A percentile compares a stretch with the other conserved stretches of the same genome.
Conservation (phyloP, 2,329 filamentous ascomycete species). For the Stachybotrys chartarum region DNA sequence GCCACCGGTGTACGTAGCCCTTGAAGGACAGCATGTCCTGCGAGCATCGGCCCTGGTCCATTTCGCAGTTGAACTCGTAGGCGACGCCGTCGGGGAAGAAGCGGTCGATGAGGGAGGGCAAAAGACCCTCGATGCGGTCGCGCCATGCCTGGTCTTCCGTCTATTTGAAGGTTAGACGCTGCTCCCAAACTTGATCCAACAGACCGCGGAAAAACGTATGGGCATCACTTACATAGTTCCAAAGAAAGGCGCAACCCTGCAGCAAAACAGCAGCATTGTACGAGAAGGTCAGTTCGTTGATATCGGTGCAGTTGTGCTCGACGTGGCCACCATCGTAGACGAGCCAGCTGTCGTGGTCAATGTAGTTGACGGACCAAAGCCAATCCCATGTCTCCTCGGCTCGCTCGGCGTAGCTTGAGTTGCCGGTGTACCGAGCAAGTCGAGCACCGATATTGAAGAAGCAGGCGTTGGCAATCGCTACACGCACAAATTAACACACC, state of each 20-base stretch:
- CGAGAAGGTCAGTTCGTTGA: slow-evolving; percentile 57
- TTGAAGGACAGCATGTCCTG: slow-evolving; percentile 69
- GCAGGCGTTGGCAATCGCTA: slow-evolving; percentile 53
- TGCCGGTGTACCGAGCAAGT: slow-evolving; percentile 63
- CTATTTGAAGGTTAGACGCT: not conserved
- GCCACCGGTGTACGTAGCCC: slow-evolving; percentile 60
- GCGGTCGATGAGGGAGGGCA: slow-evolving; percentile 38
- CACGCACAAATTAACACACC: not conserved
- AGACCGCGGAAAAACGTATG: no score
- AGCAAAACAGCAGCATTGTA: slow-evolving; percentile 59
- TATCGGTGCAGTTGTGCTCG: slow-evolving; percentile 49
- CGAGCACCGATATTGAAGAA: slow-evolving; percentile 62
- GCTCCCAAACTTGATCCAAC: not conserved
- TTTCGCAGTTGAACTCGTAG: slow-evolving; percentile 61
- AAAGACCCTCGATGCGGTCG: slow-evolving; percentile 44
- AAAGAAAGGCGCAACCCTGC: slow-evolving; percentile 61
- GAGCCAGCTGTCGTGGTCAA: slow-evolving; percentile 52
- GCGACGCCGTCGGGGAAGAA: slow-evolving; percentile 55
- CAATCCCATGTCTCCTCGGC: slow-evolving; percentile 58
- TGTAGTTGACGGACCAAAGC: slow-evolving; percentile 45
- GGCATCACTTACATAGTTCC: slow-evolving; percentile 45
- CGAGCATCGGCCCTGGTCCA: slow-evolving; percentile 48
- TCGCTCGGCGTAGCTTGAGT: slow-evolving; percentile 56
- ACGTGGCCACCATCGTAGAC: slow-evolving; percentile 59
- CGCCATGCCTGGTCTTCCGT: slow-evolving; percentile 36